Base-by-base conservation (phyloP, 2,329 filamentous ascomycete species). In the Lasiodiplodia sp. region DNA sequence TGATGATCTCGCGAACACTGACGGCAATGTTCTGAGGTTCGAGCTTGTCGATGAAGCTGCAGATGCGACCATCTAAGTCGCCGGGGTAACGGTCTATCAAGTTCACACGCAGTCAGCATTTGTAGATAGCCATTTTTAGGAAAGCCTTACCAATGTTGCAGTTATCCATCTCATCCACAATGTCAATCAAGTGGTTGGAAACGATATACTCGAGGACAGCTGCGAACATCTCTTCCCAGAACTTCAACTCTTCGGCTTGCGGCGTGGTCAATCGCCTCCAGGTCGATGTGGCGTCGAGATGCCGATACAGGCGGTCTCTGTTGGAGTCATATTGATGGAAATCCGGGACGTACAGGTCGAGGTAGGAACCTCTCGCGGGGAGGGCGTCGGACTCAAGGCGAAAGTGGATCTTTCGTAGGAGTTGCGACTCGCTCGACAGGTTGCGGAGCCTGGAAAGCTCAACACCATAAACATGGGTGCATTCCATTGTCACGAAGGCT, bases 261-360 rank as follows among this genome's bases (percentile, higher is more conserved):
- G 69, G 23, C 14, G 70, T 64, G 3, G 74, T 75, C 3, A 80
- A 60, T 5, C 74, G 72, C 68, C 76, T 80, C 79, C 79, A 81
- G 55, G 74, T 79, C 7, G 76, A 74, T 2, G 77, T 70, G 5
- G 76, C 70, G 64, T 81, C 79, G 31, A 80, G 72, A 67, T 79
- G 75, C 34, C 72, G 74, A 58, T 76, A 66, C 8, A 16, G 18
- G 12, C 63, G 31, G 38, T 62, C 58, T 12, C 10, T 11, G 5
- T n/a, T 25, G 11, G 58, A 52, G 28, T 23, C 25, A 25, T 69
- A 69, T 25, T 40, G 34, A 18, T 49, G 44, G 49, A 69, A 67
- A 5, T 40, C 38, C 1, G 68, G 68, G 31, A 69, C 31, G 28
- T 67, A 69, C 31, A 69, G 56, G 31, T 69, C 68, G 34, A 60